These are phyloP conservation scores for Paxillus ammoniavirescens DNA, from an alignment of 768 basidiomycete species.

Conservation along the genomic window DNA sequence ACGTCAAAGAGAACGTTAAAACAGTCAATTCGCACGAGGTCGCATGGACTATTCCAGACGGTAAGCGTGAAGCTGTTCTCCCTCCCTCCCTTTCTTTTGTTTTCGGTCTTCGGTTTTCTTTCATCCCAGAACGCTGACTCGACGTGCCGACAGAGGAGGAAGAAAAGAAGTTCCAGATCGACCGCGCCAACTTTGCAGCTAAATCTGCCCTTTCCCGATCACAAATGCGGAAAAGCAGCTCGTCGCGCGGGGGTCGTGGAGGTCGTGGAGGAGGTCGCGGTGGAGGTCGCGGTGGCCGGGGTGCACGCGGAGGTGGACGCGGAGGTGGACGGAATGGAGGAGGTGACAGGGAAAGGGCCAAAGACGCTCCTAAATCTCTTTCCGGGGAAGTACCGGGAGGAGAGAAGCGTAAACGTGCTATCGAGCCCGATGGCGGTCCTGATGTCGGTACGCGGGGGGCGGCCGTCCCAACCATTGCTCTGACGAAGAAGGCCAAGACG, in stretches of 20 bases:
- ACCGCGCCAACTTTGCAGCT: constrained; percentile 71
- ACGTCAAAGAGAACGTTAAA: constrained; percentile 63
- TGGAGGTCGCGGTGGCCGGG: constrained; percentile 32
- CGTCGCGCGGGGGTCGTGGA: constrained; percentile 44
- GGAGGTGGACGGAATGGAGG: constrained; percentile 32
- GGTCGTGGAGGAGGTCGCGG: constrained; percentile 39
- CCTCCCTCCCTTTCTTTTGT: background rate
- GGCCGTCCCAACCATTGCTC: constrained; percentile 48
- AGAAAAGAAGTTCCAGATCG: constrained; percentile 70
- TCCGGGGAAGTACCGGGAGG: constrained; percentile 49
- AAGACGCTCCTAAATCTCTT: constrained; percentile 18
- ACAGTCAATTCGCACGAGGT: constrained; percentile 64
- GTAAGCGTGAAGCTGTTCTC: constrained; percentile 35
- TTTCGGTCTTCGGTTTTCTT: no score
- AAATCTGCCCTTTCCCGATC: constrained; percentile 42
- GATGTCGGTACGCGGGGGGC: constrained; percentile 64
- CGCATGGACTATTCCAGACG: constrained; percentile 61
- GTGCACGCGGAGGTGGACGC: constrained; percentile 36
- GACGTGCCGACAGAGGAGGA: constrained; percentile 53
- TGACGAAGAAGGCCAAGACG: constrained; percentile 41
- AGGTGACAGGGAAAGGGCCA: constrained; percentile 20
- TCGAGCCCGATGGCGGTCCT: constrained; percentile 78
- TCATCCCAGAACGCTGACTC: background rate
- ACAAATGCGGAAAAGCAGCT: constrained; percentile 36
- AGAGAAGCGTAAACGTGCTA: constrained; percentile 74